Conservation (phyloP, 106 monocot species). For the Gastrodia elata region DNA sequence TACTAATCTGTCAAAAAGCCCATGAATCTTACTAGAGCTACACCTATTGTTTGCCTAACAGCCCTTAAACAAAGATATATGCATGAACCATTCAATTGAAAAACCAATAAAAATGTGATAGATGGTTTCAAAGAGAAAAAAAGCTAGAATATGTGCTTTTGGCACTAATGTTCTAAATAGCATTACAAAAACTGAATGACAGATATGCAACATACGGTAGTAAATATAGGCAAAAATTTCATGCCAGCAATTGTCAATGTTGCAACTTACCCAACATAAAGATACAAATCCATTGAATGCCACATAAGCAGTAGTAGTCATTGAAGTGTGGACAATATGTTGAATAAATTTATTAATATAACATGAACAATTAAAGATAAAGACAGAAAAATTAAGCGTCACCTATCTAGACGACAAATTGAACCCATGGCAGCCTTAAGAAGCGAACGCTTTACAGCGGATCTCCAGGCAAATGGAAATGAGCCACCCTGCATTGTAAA, state of each 20-base stretch:
- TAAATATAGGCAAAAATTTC: not conserved
- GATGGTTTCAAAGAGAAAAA: not conserved
- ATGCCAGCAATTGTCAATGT: not conserved
- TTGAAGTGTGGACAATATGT: not conserved
- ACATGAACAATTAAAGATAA: not conserved
- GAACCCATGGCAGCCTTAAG: slow-evolving; percentile 30
- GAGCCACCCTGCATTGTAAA: slow-evolving; percentile 38
- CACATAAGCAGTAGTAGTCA: not conserved
- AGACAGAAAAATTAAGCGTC: not conserved
- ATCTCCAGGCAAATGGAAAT: slow-evolving; percentile 56
- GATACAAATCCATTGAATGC: not conserved
- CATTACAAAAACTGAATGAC: not conserved
- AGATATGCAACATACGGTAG: not conserved
- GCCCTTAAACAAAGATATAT: not conserved
- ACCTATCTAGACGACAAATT: slow-evolving; percentile 57
- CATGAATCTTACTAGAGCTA: no score
- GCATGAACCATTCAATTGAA: not conserved
- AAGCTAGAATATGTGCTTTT: not conserved
- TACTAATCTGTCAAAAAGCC: no score
- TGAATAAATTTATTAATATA: not conserved
- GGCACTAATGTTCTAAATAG: not conserved
- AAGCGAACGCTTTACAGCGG: slow-evolving; percentile 44
- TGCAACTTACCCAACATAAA: not conserved
- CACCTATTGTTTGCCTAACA: no score
- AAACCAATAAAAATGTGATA: not conserved